These are phyloP conservation scores for Trichosporon sp. DNA, from an alignment of 1,284 basidiomycete species.

Conservation along the genomic window DNA sequence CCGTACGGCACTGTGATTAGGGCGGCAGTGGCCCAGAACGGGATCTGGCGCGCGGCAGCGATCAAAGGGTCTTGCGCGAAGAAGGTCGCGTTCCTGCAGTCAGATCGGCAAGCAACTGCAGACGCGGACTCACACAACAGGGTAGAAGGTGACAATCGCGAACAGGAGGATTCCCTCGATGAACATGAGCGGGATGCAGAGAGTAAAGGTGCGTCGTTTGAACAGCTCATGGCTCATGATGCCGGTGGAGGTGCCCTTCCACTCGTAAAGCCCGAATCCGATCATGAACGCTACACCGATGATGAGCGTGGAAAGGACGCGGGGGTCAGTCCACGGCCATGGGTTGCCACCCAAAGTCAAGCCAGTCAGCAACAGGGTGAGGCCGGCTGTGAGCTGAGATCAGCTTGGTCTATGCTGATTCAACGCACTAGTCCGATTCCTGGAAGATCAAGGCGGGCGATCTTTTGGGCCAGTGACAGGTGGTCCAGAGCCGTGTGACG, in stretches of 20 bases:
- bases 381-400: conserved; percentile 1
- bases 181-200: conserved; percentile 20
- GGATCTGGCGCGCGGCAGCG: not conserved
- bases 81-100: conserved; percentile 7
- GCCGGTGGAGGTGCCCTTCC: conserved; percentile 13
- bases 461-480: conserved; percentile 7
- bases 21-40: conserved; percentile 11
- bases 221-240: conserved; percentile 24
- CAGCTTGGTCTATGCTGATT: not conserved
- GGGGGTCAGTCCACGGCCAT: conserved; percentile 10
- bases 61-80: conserved; percentile 17
- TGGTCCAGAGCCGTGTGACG: conserved; percentile 13
- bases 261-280: conserved; percentile 11
- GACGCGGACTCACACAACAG: conserved; percentile 2
- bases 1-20: conserved; percentile 14
- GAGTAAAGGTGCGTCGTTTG: conserved; percentile 12
- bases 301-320: conserved; percentile 9
- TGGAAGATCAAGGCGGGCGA: conserved; percentile 9
- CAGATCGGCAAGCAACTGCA: not conserved
- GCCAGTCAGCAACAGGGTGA: conserved; percentile 6
- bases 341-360: conserved; percentile 14
- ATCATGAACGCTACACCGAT: conserved; percentile 7
- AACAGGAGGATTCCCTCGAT: conserved; percentile 23
- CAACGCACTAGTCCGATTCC: conserved; percentile 10
- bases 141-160: conserved; percentile 18